These are phyloP conservation scores for Suhomyces pyralidae DNA, from an alignment of 805 yeast species.

Conservation along the genomic window DNA sequence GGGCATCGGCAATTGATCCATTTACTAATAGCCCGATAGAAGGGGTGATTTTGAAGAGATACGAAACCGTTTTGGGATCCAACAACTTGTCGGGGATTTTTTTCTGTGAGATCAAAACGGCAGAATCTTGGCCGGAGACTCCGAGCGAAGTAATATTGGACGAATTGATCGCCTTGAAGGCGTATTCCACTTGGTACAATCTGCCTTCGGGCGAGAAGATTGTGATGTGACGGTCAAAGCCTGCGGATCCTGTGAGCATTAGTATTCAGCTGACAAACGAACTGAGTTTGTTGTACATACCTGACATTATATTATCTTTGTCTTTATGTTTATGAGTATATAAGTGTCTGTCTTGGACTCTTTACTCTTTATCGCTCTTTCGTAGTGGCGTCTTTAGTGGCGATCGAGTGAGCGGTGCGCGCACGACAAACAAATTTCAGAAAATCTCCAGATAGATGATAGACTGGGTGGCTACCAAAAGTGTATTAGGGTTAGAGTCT, in stretches of 20 bases:
- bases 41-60: conserved; percentile 77
- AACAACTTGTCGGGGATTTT: conserved; percentile 93
- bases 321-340: too few species aligned
- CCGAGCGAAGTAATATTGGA: conserved; percentile 89
- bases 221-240: conserved; percentile 97
- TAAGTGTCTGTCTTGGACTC: too few species aligned
- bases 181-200: conserved; percentile 95
- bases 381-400: not conserved
- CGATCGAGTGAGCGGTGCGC: not conserved
- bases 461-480: too few species aligned
- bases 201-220: conserved; percentile 98
- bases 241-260: conserved; percentile 63
- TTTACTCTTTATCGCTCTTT: too few species aligned
- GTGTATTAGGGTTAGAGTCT: too few species aligned
- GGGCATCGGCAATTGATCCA: conserved; percentile 94
- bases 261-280: not conserved
- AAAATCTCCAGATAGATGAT: too few species aligned
- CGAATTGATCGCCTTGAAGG: conserved; percentile 93
- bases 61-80: conserved; percentile 83
- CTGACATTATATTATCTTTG: not conserved
- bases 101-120: conserved; percentile 89
- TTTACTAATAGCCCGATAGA: conserved; percentile 87
- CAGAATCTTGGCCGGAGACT: conserved; percentile 78
- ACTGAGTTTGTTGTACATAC: not conserved
- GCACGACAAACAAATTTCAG: not conserved